Evolutionary conservation across 1,139 yeast species (phyloP).

Genomic region (Candida sanyaensis): DNA sequence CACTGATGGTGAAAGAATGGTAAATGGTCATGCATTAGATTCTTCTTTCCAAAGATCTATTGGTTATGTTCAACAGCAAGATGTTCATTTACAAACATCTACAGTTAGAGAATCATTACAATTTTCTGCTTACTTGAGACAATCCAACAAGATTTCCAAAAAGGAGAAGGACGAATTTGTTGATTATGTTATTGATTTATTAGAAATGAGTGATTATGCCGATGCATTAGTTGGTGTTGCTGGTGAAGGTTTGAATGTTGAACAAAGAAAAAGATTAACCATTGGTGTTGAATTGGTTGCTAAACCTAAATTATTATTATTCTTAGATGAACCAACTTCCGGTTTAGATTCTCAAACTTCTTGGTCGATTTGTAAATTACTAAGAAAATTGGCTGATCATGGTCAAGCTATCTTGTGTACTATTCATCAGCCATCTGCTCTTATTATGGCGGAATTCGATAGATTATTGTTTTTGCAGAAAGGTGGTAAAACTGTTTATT

Average conservation of each 20-base stretch:
- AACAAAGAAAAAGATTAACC: conserved; percentile 39
- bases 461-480: conserved; percentile 37
- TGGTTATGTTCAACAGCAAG: conserved; percentile 44
- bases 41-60: conserved; percentile 41
- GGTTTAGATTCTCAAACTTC: conserved; percentile 46
- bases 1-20: conserved; percentile 37
- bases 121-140: conserved; percentile 39
- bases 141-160: conserved; percentile 28
- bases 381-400: conserved; percentile 40
- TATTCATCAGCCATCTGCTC: conserved; percentile 43
- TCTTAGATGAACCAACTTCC: conserved; percentile 41
- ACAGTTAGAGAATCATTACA: conserved; percentile 40
- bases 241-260: conserved; percentile 44
- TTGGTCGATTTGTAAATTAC: conserved; percentile 42
- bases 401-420: conserved; percentile 46
- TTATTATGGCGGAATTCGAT: conserved; percentile 34
- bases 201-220: conserved; percentile 21
- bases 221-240: conserved; percentile 45
- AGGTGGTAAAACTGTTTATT: conserved; percentile 63
- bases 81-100: conserved; percentile 35
- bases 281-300: conserved; percentile 45
- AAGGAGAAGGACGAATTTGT: conserved; percentile 36
- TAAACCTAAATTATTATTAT: conserved; percentile 35
- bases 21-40: conserved; percentile 34
- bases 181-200: conserved; percentile 34